These are phyloP conservation scores for Metschnikowia gelsemii DNA, from an alignment of 805 yeast species.

Conservation along the genomic window DNA sequence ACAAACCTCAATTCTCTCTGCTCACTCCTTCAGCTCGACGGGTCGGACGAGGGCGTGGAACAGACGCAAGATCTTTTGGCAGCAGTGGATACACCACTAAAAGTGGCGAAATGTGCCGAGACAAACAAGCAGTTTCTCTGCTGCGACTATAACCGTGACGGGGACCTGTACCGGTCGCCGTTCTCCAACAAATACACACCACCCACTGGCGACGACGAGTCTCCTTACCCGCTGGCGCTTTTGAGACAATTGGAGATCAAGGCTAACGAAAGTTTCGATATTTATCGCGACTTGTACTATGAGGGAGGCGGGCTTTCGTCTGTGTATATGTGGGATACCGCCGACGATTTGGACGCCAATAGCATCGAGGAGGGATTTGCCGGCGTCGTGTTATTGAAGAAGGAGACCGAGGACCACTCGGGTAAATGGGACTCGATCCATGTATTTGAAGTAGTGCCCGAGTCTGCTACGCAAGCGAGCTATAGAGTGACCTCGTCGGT, in stretches of 20 bases:
- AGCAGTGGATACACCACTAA: constrained; percentile 83
- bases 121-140: constrained; percentile 70
- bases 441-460: constrained; percentile 71
- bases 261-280: constrained; percentile 88
- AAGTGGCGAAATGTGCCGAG: constrained; percentile 47
- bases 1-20: constrained; percentile 48
- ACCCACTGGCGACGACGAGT: constrained; percentile 43
- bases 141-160: constrained; percentile 94
- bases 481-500: constrained; percentile 87
- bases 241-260: constrained; percentile 73
- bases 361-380: constrained; percentile 64
- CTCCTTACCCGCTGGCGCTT: constrained; percentile 64
- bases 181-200: constrained; percentile 79
- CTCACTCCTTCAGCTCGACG: constrained; percentile 37
- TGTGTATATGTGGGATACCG: constrained; percentile 88
- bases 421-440: constrained; percentile 93
- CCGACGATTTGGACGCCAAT: constrained; percentile 49
- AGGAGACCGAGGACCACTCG: constrained; percentile 48
- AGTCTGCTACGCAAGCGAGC: constrained; percentile 34
- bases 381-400: constrained; percentile 86
- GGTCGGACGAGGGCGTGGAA: constrained; percentile 36
- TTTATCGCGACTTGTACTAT: constrained; percentile 89
- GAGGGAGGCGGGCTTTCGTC: constrained; percentile 86
- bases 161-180: constrained; percentile 89
- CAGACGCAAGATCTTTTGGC: constrained; percentile 85